Evolutionary conservation across 192 early-diverging fungal species (phyloP).

Genomic region (Umbelopsis sp.): DNA sequence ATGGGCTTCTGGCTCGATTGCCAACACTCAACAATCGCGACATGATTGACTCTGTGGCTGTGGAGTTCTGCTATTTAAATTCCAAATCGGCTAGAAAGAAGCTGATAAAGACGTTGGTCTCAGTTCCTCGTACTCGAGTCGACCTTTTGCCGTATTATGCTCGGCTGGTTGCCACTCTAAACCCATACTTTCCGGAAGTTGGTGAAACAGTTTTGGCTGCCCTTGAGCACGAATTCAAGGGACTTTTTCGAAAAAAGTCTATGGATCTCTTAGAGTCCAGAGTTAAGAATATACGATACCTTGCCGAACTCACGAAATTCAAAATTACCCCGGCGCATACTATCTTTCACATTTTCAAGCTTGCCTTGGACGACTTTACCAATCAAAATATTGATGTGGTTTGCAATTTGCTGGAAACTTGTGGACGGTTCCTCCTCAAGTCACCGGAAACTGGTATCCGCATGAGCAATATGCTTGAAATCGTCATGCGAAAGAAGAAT

Average conservation of each 20-base stretch:
- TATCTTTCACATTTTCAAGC: conserved; percentile 84
- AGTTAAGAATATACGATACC: conserved; percentile 52
- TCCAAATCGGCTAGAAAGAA: conserved; percentile 74
- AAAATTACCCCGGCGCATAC: conserved; percentile 16
- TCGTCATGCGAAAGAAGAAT: conserved; percentile 88
- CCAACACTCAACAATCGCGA: conserved; percentile 79
- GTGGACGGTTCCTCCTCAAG: conserved; percentile 85
- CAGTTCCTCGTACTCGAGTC: conserved; percentile 78
- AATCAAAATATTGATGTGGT: conserved; percentile 83
- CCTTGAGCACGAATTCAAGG: conserved; percentile 72
- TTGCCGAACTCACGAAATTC: no score
- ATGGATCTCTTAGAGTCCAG: conserved; percentile 74
- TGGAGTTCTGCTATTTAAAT: conserved; percentile 94
- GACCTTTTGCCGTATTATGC: conserved; percentile 92
- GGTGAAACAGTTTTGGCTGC: conserved; percentile 68
- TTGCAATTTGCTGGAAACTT: conserved; percentile 84
- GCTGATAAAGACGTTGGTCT: conserved; percentile 72
- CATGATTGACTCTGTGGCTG: conserved; percentile 85
- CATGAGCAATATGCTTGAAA: conserved; percentile 78
- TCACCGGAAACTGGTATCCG: conserved; percentile 74
- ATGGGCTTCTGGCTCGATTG: conserved; percentile 73
- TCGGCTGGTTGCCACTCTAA: conserved; percentile 85
- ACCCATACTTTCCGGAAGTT: conserved; percentile 88
- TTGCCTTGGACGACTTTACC: conserved; percentile 84
- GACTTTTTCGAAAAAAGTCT: conserved; percentile 73